Conservation (phyloP, 306 rosid genomes). For the Vigna nakashimae region DNA sequence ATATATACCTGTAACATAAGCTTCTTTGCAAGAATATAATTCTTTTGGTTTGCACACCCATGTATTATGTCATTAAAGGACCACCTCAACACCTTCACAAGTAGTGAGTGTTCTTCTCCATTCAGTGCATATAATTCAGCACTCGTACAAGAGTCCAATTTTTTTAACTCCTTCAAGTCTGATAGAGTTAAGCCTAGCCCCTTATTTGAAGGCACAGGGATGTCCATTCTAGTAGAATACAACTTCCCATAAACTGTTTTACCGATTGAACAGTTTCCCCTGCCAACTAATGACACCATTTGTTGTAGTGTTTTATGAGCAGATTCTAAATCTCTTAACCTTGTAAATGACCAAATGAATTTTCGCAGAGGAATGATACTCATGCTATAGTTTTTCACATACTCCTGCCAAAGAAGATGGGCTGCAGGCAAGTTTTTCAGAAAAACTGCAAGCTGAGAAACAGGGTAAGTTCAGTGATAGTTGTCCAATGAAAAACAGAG, state of each 20-base stretch:
- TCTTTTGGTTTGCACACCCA: slow-evolving; percentile 56
- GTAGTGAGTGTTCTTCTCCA: slow-evolving; percentile 35
- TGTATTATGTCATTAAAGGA: slow-evolving; percentile 72
- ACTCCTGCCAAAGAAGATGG: slow-evolving; percentile 77
- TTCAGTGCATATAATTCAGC: slow-evolving; percentile 38
- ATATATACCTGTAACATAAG: slow-evolving; percentile 69
- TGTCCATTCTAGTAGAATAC: slow-evolving; percentile 65
- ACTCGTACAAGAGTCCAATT: slow-evolving; percentile 44
- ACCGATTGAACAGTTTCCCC: slow-evolving; percentile 49
- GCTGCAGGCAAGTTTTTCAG: slow-evolving; percentile 72
- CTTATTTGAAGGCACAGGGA: slow-evolving; percentile 70
- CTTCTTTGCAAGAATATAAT: slow-evolving; percentile 64
- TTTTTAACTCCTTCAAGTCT: slow-evolving; percentile 49
- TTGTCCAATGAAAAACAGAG: slow-evolving; percentile 8
- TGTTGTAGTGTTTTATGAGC: slow-evolving; percentile 66
- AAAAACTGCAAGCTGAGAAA: slow-evolving; percentile 85
- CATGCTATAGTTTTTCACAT: slow-evolving; percentile 58
- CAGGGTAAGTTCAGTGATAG: slow-evolving; percentile 44
- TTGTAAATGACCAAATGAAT: slow-evolving; percentile 66
- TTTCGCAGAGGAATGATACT: slow-evolving; percentile 56
- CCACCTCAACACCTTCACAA: slow-evolving; percentile 58
- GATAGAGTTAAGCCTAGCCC: slow-evolving; percentile 47
- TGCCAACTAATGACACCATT: slow-evolving; percentile 64
- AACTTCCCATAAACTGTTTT: slow-evolving; percentile 52
- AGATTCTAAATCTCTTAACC: slow-evolving; percentile 60